Evolutionary conservation across 176 grass and related monocot species (phyloP).

Genomic region (bread wheat (Triticum aestivum)): DNA sequence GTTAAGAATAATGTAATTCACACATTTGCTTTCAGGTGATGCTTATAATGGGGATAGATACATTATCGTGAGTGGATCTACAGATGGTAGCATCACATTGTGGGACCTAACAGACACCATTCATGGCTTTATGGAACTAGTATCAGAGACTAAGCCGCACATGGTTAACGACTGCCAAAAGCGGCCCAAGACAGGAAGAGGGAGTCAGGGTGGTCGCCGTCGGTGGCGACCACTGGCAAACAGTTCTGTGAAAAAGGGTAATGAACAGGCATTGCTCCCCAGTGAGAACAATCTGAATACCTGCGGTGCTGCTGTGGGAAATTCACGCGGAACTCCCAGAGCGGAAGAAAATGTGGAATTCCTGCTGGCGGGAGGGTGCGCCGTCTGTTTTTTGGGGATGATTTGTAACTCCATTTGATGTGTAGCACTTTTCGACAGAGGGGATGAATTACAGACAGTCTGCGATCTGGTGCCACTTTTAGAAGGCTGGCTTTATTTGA

Average conservation of each 20-base stretch:
- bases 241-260: slow-evolving; percentile 38
- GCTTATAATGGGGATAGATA: slow-evolving; percentile 39
- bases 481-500: no score
- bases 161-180: slow-evolving; percentile 66
- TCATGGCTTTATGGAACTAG: slow-evolving; percentile 63
- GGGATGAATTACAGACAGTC: no score
- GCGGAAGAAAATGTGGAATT: background rate
- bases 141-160: slow-evolving; percentile 65
- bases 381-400: background rate
- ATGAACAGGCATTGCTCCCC: background rate
- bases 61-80: slow-evolving; percentile 76
- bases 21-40: slow-evolving; percentile 37
- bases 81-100: slow-evolving; percentile 84
- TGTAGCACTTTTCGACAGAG: no score
- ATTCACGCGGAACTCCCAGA: background rate
- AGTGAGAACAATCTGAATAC: slow-evolving; percentile 20
- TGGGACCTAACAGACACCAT: slow-evolving; percentile 84
- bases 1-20: slow-evolving; percentile 15
- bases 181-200: slow-evolving; percentile 84
- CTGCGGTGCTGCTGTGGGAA: background rate
- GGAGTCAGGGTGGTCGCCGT: slow-evolving; percentile 76
- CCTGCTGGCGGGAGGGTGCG: background rate
- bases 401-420: background rate
- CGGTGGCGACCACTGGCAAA: slow-evolving; percentile 67
- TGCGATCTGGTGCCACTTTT: no score